Evolutionary conservation across 805 yeast genomes (phyloP).

Genomic region (Kodamaea restingae): DNA sequence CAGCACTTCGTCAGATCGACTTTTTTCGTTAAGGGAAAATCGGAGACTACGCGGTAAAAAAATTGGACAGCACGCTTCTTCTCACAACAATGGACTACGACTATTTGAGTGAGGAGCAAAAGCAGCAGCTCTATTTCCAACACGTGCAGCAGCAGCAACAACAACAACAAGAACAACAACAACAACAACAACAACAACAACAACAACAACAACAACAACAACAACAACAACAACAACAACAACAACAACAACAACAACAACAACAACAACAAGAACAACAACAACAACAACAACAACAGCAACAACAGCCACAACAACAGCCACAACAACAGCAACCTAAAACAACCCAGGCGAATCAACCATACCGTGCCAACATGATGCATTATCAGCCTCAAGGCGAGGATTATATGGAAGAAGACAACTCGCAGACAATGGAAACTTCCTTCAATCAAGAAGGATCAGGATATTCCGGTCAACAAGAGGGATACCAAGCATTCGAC

Average conservation of each 20-base stretch:
- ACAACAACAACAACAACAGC: slow-evolving; percentile 22
- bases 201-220: slow-evolving; percentile 10
- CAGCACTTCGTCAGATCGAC: too few relatives aligned
- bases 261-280: slow-evolving; percentile 11
- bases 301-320: slow-evolving; percentile 14
- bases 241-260: slow-evolving; percentile 17
- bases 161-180: slow-evolving; percentile 11
- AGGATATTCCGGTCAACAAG: neutral
- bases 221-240: slow-evolving; percentile 19
- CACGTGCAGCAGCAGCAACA: slow-evolving; percentile 19
- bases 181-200: slow-evolving; percentile 10
- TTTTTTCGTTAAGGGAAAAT: neutral
- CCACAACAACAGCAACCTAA: slow-evolving; percentile 7
- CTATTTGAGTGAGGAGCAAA: slow-evolving; percentile 27
- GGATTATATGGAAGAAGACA: slow-evolving; percentile 41
- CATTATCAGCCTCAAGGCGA: slow-evolving; percentile 17
- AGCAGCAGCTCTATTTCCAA: slow-evolving; percentile 27
- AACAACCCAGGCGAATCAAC: slow-evolving; percentile 8
- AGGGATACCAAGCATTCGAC: slow-evolving; percentile 8
- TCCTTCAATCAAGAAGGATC: slow-evolving; percentile 5
- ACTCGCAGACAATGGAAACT: slow-evolving; percentile 18
- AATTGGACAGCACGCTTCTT: slow-evolving; percentile 1
- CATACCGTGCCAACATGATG: slow-evolving; percentile 11
- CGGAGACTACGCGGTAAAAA: neutral
- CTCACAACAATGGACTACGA: slow-evolving; percentile 24